Percentiles rank a stretch among this genome's conserved stretches.
Conservation (phyloP, 2,329 filamentous ascomycete genomes). For the Fusarium sp. region DNA sequence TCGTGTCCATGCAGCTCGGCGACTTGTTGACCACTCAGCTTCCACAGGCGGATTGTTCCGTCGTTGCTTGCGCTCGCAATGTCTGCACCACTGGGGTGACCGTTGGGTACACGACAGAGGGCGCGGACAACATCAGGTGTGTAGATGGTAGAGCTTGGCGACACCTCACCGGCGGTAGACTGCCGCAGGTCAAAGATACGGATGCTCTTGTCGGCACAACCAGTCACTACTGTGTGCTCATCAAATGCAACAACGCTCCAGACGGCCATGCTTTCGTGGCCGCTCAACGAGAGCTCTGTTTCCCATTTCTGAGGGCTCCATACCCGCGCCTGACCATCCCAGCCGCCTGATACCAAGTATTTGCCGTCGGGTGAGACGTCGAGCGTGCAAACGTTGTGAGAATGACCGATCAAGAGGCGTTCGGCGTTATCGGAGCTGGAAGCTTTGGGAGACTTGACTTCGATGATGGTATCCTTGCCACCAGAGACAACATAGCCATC, state of each 20-base stretch:
- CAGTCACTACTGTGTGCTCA: slow-evolving; percentile 84
- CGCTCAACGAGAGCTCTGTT: slow-evolving; percentile 73
- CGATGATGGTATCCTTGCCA: slow-evolving; percentile 92
- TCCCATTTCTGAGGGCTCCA: slow-evolving; percentile 93
- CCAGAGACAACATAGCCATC: slow-evolving; percentile 87
- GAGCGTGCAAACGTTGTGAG: slow-evolving; percentile 86
- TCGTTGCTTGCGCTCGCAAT: slow-evolving; percentile 97
- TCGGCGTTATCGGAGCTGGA: slow-evolving; percentile 80
- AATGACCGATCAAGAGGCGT: slow-evolving; percentile 85
- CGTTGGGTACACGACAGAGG: slow-evolving; percentile 80
- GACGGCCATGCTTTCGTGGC: slow-evolving; percentile 79
- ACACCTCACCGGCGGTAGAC: slow-evolving; percentile 63
- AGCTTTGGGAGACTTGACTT: slow-evolving; percentile 79
- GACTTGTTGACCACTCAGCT: slow-evolving; percentile 77
- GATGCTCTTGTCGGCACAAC: slow-evolving; percentile 89
- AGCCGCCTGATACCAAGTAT: slow-evolving; percentile 89
- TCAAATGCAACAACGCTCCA: slow-evolving; percentile 93
- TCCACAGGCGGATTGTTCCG: slow-evolving; percentile 88
- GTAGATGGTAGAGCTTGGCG: slow-evolving; percentile 64
- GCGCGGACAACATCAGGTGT: slow-evolving; percentile 87
- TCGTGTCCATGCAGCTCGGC: slow-evolving; percentile 87
- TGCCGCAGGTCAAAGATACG: slow-evolving; percentile 80
- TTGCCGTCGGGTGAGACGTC: slow-evolving; percentile 77
- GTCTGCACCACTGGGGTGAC: slow-evolving; percentile 84
- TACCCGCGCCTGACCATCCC: slow-evolving; percentile 88